A percentile compares a stretch with the other conserved stretches of the same genome.
These are phyloP conservation scores for Rugonectria rugulosa DNA, from an alignment of 2,329 filamentous ascomycete genomes.

Conservation along the genomic window DNA sequence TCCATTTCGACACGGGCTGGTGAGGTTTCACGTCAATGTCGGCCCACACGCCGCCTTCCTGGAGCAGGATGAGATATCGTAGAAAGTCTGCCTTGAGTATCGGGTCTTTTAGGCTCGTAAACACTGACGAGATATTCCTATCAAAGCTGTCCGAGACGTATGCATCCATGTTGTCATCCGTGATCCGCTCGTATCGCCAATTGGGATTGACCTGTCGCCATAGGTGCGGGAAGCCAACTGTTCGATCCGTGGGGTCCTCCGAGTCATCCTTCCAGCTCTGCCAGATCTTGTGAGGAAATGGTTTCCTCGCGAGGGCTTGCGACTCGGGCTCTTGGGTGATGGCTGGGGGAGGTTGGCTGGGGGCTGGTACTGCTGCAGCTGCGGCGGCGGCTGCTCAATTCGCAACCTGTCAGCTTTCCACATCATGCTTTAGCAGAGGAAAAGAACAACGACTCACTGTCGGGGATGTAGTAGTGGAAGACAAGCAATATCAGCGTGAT, in stretches of 20 bases:
- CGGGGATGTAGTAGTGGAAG: neutral
- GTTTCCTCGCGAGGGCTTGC: neutral
- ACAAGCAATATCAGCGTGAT: neutral
- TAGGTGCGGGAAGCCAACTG: constrained; percentile 39
- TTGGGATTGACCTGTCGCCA: constrained; percentile 35
- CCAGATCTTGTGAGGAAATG: constrained; percentile 40
- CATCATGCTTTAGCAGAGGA: too few species aligned
- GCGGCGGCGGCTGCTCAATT: too few species aligned
- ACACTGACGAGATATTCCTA: constrained; percentile 59
- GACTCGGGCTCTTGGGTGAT: neutral
- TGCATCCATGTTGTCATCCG: constrained; percentile 36
- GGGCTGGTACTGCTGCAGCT: neutral
- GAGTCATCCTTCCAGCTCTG: constrained; percentile 43
- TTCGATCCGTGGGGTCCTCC: constrained; percentile 38
- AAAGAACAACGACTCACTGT: neutral
- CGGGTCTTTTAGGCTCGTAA: constrained; percentile 56
- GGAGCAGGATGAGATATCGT: constrained; percentile 68
- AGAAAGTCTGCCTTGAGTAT: constrained; percentile 68
- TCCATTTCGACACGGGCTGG: constrained; percentile 71
- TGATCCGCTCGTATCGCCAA: constrained; percentile 41
- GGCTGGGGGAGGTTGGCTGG: neutral
- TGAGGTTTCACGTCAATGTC: constrained; percentile 74
- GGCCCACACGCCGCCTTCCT: constrained; percentile 74
- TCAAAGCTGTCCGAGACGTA: constrained; percentile 72
- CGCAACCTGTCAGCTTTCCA: neutral